A percentile compares a stretch with the other conserved stretches of the same genome.
Evolutionary conservation across 441 rosid genomes (phyloP).

Genomic region (Corymbia citriodora): DNA sequence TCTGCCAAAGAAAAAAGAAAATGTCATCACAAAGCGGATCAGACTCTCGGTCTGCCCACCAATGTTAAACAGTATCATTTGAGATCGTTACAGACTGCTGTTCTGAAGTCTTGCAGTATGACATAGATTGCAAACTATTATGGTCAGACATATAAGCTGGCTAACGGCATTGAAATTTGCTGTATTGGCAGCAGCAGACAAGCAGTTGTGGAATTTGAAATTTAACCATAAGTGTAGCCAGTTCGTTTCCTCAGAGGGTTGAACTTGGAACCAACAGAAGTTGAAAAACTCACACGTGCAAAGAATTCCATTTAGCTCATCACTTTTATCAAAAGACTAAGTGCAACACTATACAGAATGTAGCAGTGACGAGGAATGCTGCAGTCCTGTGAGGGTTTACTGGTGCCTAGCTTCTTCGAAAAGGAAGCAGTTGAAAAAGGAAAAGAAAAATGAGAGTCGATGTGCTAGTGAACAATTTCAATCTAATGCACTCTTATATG

Average conservation of each 20-base stretch:
- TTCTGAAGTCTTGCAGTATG: neutral
- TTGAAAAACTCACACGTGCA: neutral
- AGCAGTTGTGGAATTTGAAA: neutral
- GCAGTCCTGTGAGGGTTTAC: neutral
- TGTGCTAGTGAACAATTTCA: neutral
- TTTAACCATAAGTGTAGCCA: neutral
- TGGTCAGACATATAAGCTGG: neutral
- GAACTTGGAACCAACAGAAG: neutral
- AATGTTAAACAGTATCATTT: neutral
- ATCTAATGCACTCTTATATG: neutral
- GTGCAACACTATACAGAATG: neutral
- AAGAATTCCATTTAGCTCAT: neutral
- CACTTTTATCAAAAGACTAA: neutral
- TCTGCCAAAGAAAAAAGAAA: neutral
- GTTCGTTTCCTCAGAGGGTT: neutral
- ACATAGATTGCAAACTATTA: neutral
- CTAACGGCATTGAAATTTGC: neutral
- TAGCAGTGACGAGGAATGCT: neutral
- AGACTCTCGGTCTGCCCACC: neutral
- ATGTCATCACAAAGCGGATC: neutral
- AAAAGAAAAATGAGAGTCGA: neutral
- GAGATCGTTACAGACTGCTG: neutral
- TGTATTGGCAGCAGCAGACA: neutral
- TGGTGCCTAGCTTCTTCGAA: neutral
- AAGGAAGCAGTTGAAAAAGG: neutral